Conservation (phyloP, 371 early-diverging fungal genomes). For the Apophysomyces trapeziformis region DNA sequence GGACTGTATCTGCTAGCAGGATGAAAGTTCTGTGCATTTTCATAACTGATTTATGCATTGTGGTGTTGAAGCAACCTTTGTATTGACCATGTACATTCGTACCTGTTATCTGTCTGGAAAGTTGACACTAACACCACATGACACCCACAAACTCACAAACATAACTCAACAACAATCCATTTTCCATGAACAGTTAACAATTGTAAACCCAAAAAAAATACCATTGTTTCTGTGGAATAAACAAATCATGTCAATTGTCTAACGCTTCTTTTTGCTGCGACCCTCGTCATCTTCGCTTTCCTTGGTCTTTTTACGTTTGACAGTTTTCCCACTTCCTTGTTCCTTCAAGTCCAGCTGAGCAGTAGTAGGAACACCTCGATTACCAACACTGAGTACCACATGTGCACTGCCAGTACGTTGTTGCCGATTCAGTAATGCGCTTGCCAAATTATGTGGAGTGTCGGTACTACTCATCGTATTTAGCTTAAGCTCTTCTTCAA, state of each 20-base stretch:
- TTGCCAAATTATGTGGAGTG: slow-evolving; percentile 79
- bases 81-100: no score
- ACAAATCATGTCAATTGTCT: not conserved
- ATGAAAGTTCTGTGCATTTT: no score
- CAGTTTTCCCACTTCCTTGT: slow-evolving; percentile 6
- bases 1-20: no score
- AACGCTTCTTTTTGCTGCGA: slow-evolving; percentile 5
- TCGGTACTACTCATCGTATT: slow-evolving; percentile 80
- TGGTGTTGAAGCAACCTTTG: no score
- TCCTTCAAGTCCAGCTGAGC: slow-evolving; percentile 29
- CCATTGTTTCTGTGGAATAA: no score
- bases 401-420: slow-evolving; percentile 78
- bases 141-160: no score
- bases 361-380: slow-evolving; percentile 52
- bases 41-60: no score
- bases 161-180: no score
- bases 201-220: no score
- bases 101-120: no score
- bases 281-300: not conserved
- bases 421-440: slow-evolving; percentile 76
- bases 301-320: not conserved
- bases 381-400: slow-evolving; percentile 83
- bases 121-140: no score
- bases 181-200: no score
- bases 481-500: slow-evolving; percentile 81